These are phyloP conservation scores for Plasmodium sp. DNA, from an alignment of 169 alveolate genomes.

Conservation along the genomic window DNA sequence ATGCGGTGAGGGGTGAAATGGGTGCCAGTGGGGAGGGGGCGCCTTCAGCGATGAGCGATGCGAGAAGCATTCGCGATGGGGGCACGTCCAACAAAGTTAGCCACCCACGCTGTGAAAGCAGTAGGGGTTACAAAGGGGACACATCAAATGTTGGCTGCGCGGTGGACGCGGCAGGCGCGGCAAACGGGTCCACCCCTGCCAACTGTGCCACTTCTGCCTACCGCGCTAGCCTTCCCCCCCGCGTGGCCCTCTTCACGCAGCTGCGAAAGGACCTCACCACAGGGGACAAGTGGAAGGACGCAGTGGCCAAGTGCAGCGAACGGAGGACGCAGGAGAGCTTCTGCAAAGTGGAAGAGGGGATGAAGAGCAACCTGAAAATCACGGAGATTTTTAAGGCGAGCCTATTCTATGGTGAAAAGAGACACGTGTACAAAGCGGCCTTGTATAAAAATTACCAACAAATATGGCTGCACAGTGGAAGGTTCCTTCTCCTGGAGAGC, in stretches of 20 bases:
- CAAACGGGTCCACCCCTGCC: too few species aligned
- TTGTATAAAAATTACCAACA: constrained; percentile 40
- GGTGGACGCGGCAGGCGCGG: not conserved
- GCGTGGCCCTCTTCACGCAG: not conserved
- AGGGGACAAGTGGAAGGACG: constrained; percentile 4
- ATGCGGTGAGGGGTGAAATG: not conserved
- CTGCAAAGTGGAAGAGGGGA: not conserved
- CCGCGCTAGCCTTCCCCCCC: not conserved
- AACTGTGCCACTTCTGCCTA: not conserved
- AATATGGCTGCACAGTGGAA: constrained; percentile 4
- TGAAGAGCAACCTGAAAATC: not conserved
- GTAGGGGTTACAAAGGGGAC: not conserved
- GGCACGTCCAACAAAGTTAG: not conserved
- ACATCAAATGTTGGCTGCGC: not conserved
- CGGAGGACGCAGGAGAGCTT: not conserved
- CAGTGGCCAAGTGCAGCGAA: not conserved
- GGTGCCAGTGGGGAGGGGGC: not conserved
- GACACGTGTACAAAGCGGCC: constrained; percentile 4
- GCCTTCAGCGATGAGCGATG: not conserved
- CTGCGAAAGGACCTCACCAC: not conserved
- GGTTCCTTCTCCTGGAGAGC: constrained; percentile 14
- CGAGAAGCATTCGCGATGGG: not conserved
- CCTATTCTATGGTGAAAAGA: not conserved
- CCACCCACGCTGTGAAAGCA: not conserved
- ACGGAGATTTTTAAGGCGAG: constrained; percentile 26